Evolutionary conservation across 2,329 filamentous ascomycete genomes (phyloP), one percentile per base, ranked within the genome.

Genomic region (Herpotrichia juniperi): DNA sequence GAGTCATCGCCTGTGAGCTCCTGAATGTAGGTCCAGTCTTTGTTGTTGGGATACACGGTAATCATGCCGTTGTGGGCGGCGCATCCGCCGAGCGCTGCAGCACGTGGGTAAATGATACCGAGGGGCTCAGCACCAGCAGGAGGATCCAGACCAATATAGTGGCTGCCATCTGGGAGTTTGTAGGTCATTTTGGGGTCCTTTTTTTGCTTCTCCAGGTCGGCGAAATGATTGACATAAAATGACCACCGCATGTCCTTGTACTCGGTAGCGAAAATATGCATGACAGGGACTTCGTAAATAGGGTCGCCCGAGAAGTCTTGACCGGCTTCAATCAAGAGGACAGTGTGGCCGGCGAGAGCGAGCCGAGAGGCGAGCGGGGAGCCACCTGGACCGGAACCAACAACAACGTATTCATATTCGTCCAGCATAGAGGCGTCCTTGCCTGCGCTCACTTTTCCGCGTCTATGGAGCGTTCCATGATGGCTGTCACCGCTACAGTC

Each of bases 11-110:
- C 53, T 17, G 84, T 87, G 32, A 85, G 59, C 9, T 73, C 67
- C 4, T 78, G 79, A 48, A 87, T 81, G 57, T 80, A 71, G 42
- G 12, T 19, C 76, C 82, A 88, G 65, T 88, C 86, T 31, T 77
- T 81, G 22, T 81, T 76, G 51, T 81, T 77, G 0, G 85, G 84
- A 52, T 83, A 80, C 6, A 84, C 73, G 8, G 79, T 77, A 40
- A 87, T 80, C 42, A 85, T 66, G 2, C 83, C 84, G 45, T 87
- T 87, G 66, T 87, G 84, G 17, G 79, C 77, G 0, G 80, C 78
- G 64, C 82, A 84, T 9, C 83, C 83, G 34, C 83, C 82, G 2
- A 85, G 71, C 4, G 78, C 80, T 14, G 77, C 81, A 1, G 81
- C 75, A 14, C 83, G 78, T 16, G 83, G 83, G 58, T 86, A 86